Evolutionary conservation across 805 yeast species (phyloP), one percentile per base, ranked within the genome.

Genomic region (Candida oleophila): DNA sequence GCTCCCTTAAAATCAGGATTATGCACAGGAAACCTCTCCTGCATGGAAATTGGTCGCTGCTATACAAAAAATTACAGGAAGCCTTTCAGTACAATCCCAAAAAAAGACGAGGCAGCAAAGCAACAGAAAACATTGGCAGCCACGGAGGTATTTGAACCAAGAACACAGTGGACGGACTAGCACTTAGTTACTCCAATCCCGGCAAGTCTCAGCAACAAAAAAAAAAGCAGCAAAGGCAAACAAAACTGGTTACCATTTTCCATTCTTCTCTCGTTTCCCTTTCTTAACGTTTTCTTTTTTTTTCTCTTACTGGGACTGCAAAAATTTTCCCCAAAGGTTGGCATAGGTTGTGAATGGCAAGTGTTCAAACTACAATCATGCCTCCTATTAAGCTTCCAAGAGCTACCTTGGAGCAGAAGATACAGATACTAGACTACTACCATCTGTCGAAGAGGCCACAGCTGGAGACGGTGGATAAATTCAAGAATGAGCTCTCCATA

Each of bases 321-420:
- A 25, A 11, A 25, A 25, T 5, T 11, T 25, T 25, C 11, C 11
- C 30, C 30, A 7, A 25, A 5, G 11, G 30, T 25, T 25, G 30
- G 30, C 11, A 25, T 25, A 25, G 30, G 5, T 25, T 25, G 30
- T 11, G n/a, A 25, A 5, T 25, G 30, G 30, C 9, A 25, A 25
- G 30, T 7, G 30, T 25, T 11, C n/a, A n/a, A n/a, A n/a, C n/a
- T n/a, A n/a, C n/a, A n/a, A n/a, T 37, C 16, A 53, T 53, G 56
- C 50, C 56, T 28, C 56, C 50, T 21, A 50, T 45, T 14, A 56
- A 56, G 47, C 55, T 55, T 39, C 81, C 82, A 2, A 62, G 85
- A 50, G 82, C 85, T 4, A 80, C 80, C 20, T 65, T 81, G 44
- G 85, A 79, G 62, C 81, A 81, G 59, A 81, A 81, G 57, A 70